Evolutionary conservation across 306 rosid species (phyloP).

Genomic region (Quillaja saponaria): DNA sequence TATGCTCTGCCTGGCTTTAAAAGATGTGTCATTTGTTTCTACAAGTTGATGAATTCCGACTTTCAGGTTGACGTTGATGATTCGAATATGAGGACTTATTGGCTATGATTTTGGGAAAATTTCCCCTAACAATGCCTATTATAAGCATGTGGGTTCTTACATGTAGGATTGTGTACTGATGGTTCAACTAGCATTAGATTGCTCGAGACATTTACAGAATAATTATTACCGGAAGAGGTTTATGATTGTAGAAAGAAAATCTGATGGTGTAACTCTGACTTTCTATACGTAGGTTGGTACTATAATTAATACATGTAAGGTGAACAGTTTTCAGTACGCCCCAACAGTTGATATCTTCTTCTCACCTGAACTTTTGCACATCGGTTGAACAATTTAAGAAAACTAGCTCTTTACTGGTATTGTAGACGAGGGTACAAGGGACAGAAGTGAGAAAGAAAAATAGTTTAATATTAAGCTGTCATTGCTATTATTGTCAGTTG

Average conservation of each 20-base stretch:
- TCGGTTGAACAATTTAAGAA: no score
- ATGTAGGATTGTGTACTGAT: constrained; percentile 26
- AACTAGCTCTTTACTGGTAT: no score
- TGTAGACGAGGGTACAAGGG: no score
- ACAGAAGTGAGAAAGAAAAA: no score
- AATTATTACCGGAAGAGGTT: constrained; percentile 40
- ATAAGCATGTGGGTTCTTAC: constrained; percentile 7
- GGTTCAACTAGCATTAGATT: constrained; percentile 44
- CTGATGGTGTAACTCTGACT: no score
- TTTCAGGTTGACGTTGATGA: constrained; percentile 59
- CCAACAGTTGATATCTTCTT: no score
- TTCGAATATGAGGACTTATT: constrained; percentile 52
- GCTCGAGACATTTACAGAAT: constrained; percentile 44
- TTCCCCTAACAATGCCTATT: neutral
- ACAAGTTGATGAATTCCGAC: constrained; percentile 16
- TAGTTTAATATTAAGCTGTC: no score
- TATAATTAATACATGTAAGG: no score
- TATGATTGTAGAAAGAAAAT: constrained; percentile 36
- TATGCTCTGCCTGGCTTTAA: neutral
- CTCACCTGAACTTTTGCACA: no score
- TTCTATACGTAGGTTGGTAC: no score
- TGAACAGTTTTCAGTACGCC: no score
- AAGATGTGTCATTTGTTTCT: constrained; percentile 16
- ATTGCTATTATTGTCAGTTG: no score
- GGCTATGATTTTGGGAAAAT: constrained; percentile 45